Percentiles rank a stretch among this genome's conserved stretches.
Evolutionary conservation across 23 red algal species (phyloP).

Genomic region (Gracilariopsis chorda): DNA sequence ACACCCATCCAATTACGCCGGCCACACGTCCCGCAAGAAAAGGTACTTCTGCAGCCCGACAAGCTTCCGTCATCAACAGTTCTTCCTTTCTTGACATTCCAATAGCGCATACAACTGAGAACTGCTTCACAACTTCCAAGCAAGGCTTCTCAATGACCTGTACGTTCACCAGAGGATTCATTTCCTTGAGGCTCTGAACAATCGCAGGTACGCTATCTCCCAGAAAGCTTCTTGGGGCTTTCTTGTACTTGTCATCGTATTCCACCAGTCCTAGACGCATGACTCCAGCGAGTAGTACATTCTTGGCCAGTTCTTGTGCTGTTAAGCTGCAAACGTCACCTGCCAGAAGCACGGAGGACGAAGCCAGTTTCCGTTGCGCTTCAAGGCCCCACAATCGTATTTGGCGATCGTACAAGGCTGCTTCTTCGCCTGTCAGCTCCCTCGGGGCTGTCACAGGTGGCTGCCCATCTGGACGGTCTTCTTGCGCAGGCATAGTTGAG

Average conservation of each 20-base stretch:
- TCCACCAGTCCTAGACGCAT: conserved; percentile 34
- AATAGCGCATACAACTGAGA: conserved; percentile 40
- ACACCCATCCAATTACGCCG: conserved; percentile 52
- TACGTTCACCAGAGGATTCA: conserved; percentile 66
- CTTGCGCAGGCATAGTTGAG: neutral
- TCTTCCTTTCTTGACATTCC: conserved; percentile 18
- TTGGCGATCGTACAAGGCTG: conserved; percentile 74
- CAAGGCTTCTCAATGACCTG: neutral
- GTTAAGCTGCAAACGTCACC: conserved; percentile 7
- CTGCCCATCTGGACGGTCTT: neutral
- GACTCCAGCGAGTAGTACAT: conserved; percentile 69
- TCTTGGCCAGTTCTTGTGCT: conserved; percentile 75
- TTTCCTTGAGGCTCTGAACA: conserved; percentile 36
- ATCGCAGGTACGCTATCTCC: neutral
- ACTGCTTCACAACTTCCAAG: conserved; percentile 6
- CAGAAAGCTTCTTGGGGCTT: conserved; percentile 10
- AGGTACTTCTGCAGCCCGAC: conserved; percentile 25
- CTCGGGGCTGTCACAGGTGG: neutral
- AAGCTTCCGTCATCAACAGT: conserved; percentile 4
- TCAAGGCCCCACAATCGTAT: conserved; percentile 83
- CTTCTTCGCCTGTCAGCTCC: conserved; percentile 60
- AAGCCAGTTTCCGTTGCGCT: conserved; percentile 60
- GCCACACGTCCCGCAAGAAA: conserved; percentile 27
- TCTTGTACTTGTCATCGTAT: neutral
- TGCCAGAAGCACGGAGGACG: conserved; percentile 55